Evolutionary conservation across 805 yeast species (phyloP).

Genomic region (Candida broadrunensis): DNA sequence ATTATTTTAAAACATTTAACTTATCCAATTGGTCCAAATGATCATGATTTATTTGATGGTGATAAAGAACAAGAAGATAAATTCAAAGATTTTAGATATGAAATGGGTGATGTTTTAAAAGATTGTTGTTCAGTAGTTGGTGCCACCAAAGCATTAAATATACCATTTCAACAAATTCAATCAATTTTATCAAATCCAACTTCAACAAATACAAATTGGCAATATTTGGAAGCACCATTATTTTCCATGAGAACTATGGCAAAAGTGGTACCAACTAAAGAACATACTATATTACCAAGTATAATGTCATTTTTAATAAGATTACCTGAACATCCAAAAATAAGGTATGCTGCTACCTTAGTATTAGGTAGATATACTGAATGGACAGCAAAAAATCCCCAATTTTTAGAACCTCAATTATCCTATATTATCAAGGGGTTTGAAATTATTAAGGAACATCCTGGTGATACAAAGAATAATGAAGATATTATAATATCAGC

Average conservation of each 20-base stretch:
- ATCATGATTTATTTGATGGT: constrained; percentile 48
- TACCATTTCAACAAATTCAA: constrained; percentile 66
- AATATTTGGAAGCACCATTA: constrained; percentile 82
- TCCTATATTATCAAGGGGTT: constrained; percentile 82
- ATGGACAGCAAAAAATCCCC: constrained; percentile 89
- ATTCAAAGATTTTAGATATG: constrained; percentile 90
- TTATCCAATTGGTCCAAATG: constrained; percentile 54
- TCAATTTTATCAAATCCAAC: constrained; percentile 22
- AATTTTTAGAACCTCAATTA: constrained; percentile 75
- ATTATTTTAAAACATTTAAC: constrained; percentile 66
- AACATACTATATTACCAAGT: constrained; percentile 66
- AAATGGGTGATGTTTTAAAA: constrained; percentile 96
- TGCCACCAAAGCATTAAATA: constrained; percentile 59
- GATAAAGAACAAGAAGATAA: constrained; percentile 86
- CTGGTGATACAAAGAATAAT: constrained; percentile 12
- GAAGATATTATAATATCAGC: constrained; percentile 74
- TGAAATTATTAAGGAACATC: constrained; percentile 19
- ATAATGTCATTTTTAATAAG: constrained; percentile 66
- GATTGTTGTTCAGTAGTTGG: constrained; percentile 94
- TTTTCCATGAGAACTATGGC: constrained; percentile 95
- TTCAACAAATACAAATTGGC: constrained; percentile 60
- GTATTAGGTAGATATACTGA: constrained; percentile 95
- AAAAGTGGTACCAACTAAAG: constrained; percentile 71
- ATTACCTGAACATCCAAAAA: constrained; percentile 80
- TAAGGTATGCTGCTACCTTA: constrained; percentile 88